These are phyloP conservation scores for Buxus sempervirens DNA, from an alignment of 164 flowering plant genomes.

Conservation along the genomic window DNA sequence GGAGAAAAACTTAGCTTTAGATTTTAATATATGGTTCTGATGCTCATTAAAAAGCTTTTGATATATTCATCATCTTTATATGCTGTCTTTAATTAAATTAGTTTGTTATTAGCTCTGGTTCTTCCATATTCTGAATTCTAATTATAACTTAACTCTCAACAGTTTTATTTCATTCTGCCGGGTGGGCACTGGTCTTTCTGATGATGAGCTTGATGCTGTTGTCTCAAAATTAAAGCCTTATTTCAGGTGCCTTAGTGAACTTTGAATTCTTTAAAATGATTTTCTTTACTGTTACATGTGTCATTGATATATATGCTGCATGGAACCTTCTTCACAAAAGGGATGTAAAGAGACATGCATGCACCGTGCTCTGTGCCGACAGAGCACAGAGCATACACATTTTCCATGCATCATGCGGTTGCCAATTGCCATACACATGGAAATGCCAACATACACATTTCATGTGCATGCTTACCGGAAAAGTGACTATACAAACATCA, in stretches of 20 bases:
- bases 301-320: neutral
- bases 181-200: constrained; percentile 94
- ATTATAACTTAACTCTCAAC: constrained; percentile 21
- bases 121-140: no score
- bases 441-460: no score
- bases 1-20: no score
- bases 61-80: neutral
- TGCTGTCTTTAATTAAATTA: neutral
- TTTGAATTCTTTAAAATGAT: neutral
- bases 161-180: constrained; percentile 93
- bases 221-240: constrained; percentile 84
- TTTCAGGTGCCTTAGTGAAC: constrained; percentile 48
- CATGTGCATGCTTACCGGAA: neutral
- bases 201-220: constrained; percentile 81
- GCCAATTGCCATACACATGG: no score
- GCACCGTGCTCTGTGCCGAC: no score
- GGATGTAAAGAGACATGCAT: no score
- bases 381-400: no score
- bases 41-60: neutral
- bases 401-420: neutral
- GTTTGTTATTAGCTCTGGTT: neutral
- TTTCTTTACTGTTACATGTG: neutral
- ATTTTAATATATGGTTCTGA: no score
- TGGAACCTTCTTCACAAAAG: no score
- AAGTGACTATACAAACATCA: neutral